phyloP scores from a whole-genome alignment of 768 basidiomycete genomes.

The Xerocomellus amylosporus region DNA sequence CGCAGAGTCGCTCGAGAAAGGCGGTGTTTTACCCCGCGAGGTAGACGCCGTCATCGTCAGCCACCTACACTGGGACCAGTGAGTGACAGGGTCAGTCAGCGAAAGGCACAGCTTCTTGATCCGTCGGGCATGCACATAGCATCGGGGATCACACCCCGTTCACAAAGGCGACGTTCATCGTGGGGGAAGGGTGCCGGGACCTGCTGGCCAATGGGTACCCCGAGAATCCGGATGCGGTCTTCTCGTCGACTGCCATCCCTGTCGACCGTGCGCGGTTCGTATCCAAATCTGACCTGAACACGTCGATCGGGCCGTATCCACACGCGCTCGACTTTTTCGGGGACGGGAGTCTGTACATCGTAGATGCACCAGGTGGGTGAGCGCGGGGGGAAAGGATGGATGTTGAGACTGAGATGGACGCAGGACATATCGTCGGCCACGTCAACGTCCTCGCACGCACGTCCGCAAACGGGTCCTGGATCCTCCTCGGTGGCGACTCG shows the following conservation, averaged over 20 bases:
- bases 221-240: constrained; percentile 33
- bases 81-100: background rate
- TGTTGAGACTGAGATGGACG: background rate
- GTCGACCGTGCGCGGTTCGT: constrained; percentile 39
- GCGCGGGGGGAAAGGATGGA: background rate
- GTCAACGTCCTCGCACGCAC: constrained; percentile 54
- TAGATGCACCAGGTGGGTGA: constrained; percentile 47
- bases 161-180: constrained; percentile 44
- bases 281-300: constrained; percentile 30
- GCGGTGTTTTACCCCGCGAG: constrained; percentile 43
- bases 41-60: constrained; percentile 47
- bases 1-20: constrained; percentile 47
- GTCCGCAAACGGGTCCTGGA: constrained; percentile 51
- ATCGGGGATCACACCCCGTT: constrained; percentile 48
- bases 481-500: constrained; percentile 54
- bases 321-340: constrained; percentile 50
- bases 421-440: constrained; percentile 53
- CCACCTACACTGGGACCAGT: constrained; percentile 54
- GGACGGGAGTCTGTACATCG: constrained; percentile 57
- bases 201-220: constrained; percentile 44
- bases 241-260: constrained; percentile 38
- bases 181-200: constrained; percentile 40
- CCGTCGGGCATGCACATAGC: constrained; percentile 7
- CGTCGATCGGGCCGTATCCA: constrained; percentile 50
- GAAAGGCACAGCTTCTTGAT: background rate